Conservation (phyloP, 2,329 filamentous ascomycete species). For the Trichoderma lentiforme region DNA sequence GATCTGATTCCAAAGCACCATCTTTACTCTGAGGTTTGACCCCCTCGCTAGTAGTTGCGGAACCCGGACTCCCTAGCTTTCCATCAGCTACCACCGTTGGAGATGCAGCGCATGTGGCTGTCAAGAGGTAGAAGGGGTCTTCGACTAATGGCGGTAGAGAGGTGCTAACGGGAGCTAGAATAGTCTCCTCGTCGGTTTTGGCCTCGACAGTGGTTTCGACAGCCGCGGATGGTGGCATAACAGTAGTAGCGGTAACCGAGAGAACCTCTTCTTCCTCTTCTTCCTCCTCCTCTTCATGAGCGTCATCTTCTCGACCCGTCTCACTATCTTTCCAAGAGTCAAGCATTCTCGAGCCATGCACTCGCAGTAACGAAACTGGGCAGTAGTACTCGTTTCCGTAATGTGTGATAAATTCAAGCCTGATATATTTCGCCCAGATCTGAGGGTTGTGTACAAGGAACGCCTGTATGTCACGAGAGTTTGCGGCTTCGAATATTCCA, state of each 20-base stretch:
- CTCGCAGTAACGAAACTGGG: constrained; percentile 81
- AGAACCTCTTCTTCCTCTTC: constrained; percentile 11
- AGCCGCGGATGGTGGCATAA: neutral
- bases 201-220: neutral
- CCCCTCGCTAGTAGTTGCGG: neutral
- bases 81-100: neutral
- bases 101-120: constrained; percentile 12
- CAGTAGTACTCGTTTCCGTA: constrained; percentile 98
- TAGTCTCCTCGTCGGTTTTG: neutral
- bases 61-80: neutral
- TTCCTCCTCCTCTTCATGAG: constrained; percentile 37
- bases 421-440: constrained; percentile 92
- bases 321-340: constrained; percentile 89
- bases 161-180: neutral
- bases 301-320: constrained; percentile 59
- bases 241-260: neutral
- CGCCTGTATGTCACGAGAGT: constrained; percentile 88
- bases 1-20: neutral
- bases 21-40: neutral
- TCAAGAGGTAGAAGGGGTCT: constrained; percentile 1
- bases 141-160: neutral
- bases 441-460: constrained; percentile 92
- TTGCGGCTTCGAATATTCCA: constrained; percentile 85
- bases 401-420: constrained; percentile 87
- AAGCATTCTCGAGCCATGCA: constrained; percentile 95